Base-by-base conservation (phyloP, 1,284 basidiomycete species). In the Golubevia pallescens region DNA sequence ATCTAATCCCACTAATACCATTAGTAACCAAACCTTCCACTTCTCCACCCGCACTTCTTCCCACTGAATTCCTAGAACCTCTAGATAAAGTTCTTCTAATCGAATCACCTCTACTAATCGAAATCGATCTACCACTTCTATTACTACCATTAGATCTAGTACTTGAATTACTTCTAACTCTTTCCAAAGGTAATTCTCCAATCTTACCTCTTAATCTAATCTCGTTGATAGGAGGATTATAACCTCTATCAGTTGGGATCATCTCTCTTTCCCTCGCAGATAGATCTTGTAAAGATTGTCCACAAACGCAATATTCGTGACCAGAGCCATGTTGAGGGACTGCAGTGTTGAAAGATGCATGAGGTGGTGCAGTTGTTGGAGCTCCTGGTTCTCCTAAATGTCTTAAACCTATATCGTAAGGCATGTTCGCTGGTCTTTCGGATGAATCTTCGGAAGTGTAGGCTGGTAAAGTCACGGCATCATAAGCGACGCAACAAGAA, bases 231-330 rank as follows among this genome's bases (percentile, higher is more conserved):
- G 34, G 34, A 5, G 34, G 34, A 4, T 38, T 10, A 10, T 38
- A 38, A 5, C 34, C 34, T 38, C 34, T 38, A 38, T 38, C 10
- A 5, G 34, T 38, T 38, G 81, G 81, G 23, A 84, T 78, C 65
- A 85, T 57, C 2, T 73, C 75, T 10, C 74, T 68, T 55, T 85
- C 81, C 21, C 78, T 71, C 8, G 70, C 75, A 21, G 56, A 58
- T 1, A 85, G 68, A 57, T 85, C 82, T 21, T 77, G 75, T 8
- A 84, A 56, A 28, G 73, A 77, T 73, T 78, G 77, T 16, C 82
- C 82, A 65, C 82, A 85, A n/a, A 85, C 82, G 58, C 82, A 85
- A 65, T 77, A 75, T 24, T 82, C 70, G 61, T 85, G 82, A 5
- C 60, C 65, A 28, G 72, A 65, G 3, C 79, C 81, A 19, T 53